Base-by-base conservation (phyloP, 345 rosid genomes). In the Excoecaria agallocha region DNA sequence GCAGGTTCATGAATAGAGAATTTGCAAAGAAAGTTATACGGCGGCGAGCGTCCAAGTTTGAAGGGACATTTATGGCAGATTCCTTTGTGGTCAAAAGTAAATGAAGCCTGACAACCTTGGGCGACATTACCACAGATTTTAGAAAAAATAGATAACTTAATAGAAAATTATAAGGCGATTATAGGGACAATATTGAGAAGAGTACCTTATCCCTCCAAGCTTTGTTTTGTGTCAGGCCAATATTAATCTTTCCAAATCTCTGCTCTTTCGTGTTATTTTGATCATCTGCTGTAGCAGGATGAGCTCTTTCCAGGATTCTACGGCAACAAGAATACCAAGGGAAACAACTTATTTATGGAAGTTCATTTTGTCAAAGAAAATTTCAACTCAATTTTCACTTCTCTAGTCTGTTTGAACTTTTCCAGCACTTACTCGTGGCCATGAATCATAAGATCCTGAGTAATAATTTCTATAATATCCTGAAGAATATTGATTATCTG, bases 1-100 rank as follows among this genome's bases (percentile, higher is more conserved):
- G 99, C 94, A 95, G 86, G 82, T 83, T 89, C 99, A 93, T 95
- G 82, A 90, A 93, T 67, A 95, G 80, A 73, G 99, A 93, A 76
- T 95, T 95, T 63, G 99, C 94, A 85, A 95, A 95, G 86, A 95
- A 95, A 72, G 98, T 95, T 82, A 95, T 90, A 54, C 99, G 91
- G 61, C 98, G 97, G 43, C 99, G 96, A 81, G 97, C 99, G 41
- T 95, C 99, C 89, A 95, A 87, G 82, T 87, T 95, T 61, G 87
- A 88, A 56, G 99, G 99, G 71, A 93, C 90, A 57, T 95, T 93
- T 68, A 91, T 93, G 19, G 99, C 98, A 63, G 99, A 93, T 84
- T 95, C 99, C 91, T 91, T 93, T 61, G 90, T 87, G 37, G 98
- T 91, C 80, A 93, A 77, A 77, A 95, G 99, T 75, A 95, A 82